Conservation (phyloP, 768 basidiomycete genomes). For the Boletus pseudo-olivaceus region DNA sequence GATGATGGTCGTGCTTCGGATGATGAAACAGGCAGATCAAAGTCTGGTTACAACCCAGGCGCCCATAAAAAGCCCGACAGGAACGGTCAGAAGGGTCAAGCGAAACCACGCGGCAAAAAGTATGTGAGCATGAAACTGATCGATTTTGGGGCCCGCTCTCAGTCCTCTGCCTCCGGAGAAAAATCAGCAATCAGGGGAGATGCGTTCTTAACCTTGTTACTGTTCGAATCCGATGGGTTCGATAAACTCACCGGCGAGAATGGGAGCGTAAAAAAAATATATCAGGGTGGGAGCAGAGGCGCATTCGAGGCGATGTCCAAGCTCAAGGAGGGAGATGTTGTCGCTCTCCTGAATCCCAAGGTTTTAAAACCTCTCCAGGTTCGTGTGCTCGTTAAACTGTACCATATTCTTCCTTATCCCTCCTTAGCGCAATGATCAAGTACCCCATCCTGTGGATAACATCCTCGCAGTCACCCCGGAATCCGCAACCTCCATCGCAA, state of each 20-base stretch:
- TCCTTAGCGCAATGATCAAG: conserved; percentile 35
- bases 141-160: conserved; percentile 68
- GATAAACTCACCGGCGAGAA: conserved; percentile 54
- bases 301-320: conserved; percentile 89
- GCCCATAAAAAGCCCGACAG: conserved; percentile 16
- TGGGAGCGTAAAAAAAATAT: conserved; percentile 55
- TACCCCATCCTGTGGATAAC: conserved; percentile 75
- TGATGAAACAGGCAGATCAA: conserved; percentile 16
- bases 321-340: conserved; percentile 82
- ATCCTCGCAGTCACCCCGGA: conserved; percentile 86
- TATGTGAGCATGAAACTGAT: conserved; percentile 85
- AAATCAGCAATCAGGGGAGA: conserved; percentile 71
- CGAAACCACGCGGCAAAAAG: conserved; percentile 60
- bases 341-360: conserved; percentile 85
- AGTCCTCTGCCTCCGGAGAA: conserved; percentile 52
- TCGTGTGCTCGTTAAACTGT: conserved; percentile 14
- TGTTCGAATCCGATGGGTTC: conserved; percentile 84
- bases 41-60: neutral
- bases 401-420: neutral
- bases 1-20: conserved; percentile 43
- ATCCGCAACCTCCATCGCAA: conserved; percentile 72
- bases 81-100: conserved; percentile 11
- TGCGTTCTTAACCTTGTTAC: conserved; percentile 73
- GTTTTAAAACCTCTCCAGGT: conserved; percentile 87
- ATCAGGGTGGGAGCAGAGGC: conserved; percentile 87